Conservation (phyloP, 2,329 filamentous ascomycete genomes). For the Stagonosporopsis chrysanthemi region DNA sequence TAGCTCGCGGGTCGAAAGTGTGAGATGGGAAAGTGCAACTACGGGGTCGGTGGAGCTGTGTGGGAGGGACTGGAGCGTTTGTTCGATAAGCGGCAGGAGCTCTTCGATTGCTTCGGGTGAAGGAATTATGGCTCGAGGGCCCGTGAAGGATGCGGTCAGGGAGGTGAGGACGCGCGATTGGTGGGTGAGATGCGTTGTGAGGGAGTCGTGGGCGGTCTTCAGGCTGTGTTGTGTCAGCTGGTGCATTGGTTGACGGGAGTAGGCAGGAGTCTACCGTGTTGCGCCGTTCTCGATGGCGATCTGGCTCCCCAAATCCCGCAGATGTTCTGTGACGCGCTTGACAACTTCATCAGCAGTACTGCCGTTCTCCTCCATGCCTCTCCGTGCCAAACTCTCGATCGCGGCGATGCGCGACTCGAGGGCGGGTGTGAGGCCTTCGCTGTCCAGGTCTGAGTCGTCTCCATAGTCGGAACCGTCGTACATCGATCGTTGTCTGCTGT, state of each 20-base stretch:
- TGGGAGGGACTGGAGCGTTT: slow-evolving; percentile 72
- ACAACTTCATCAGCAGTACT: slow-evolving; percentile 72
- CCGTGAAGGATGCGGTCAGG: slow-evolving; percentile 74
- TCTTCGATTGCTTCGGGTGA: slow-evolving; percentile 71
- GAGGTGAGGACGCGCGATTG: slow-evolving; percentile 79
- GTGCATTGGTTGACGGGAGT: neutral
- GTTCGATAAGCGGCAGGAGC: slow-evolving; percentile 71
- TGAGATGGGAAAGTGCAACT: slow-evolving; percentile 71
- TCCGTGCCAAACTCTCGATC: slow-evolving; percentile 71
- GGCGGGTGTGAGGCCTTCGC: slow-evolving; percentile 70
- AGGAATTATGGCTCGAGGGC: slow-evolving; percentile 69
- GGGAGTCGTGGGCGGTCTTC: slow-evolving; percentile 76
- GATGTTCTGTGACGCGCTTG: slow-evolving; percentile 70
- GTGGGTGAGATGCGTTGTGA: slow-evolving; percentile 76
- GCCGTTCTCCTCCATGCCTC: slow-evolving; percentile 70
- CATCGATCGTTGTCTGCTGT: slow-evolving; percentile 57
- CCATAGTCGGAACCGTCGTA: slow-evolving; percentile 80
- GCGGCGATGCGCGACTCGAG: slow-evolving; percentile 75
- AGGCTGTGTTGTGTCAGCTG: slow-evolving; percentile 59
- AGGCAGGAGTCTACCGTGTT: slow-evolving; percentile 64
- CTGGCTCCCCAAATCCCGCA: slow-evolving; percentile 76
- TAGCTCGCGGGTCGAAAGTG: slow-evolving; percentile 72
- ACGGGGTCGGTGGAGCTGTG: slow-evolving; percentile 69
- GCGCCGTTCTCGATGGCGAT: slow-evolving; percentile 75
- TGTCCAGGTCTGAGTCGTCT: slow-evolving; percentile 73